Base-by-base conservation (phyloP, 352 stramenopile genomes). In the Achlya hypogyna region DNA sequence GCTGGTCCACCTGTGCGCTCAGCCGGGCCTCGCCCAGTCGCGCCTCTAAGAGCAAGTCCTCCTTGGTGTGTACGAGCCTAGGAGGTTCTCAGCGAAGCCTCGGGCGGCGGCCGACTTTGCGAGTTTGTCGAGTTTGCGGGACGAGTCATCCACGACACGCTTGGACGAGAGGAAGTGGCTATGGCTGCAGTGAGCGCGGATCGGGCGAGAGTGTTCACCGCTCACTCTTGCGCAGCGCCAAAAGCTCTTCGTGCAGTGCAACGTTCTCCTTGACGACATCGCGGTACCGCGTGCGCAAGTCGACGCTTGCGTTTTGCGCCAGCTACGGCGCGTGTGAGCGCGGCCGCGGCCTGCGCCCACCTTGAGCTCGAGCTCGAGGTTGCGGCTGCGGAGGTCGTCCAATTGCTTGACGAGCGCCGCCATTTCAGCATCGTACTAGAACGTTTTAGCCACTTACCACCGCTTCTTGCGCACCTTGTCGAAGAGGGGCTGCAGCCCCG, bases 281-380 rank as follows among this genome's bases (percentile, higher is more conserved):
- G 8, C 84, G 75, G 49, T 89, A 91, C 38, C 77, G 82, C 68
- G 80, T 88, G 65, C 86, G 87, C 9, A 90, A 71, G 27, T 91
- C 80, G 23, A 65, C 42, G 27, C n/a, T 56, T 2, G 59, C 59
- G 25, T 65, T 54, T 14, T 51, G 16, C 27, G 66, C 62, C 34
- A 65, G 35, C 58, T 63, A 65, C 5, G 18, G 2, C n/a, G 20
- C 23, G 22, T 64, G 27, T 63, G 6, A 56, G 40, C 27, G 29
- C 20, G 23, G 22, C 40, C 16, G 40, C 16, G 18, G 22, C 12
- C 22, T 16, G 29, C 51, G 49, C 49, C 22, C 67, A 87, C 78
- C 72, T 74, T 72, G 5, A 93, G 74, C 49, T 93, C 84, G 12
- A 91, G 71, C 29, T 77, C 69, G 1, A 91, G 77, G 64, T 91